phyloP scores from a whole-genome alignment of 768 basidiomycete species.

The Kwoniella botswanensis region DNA sequence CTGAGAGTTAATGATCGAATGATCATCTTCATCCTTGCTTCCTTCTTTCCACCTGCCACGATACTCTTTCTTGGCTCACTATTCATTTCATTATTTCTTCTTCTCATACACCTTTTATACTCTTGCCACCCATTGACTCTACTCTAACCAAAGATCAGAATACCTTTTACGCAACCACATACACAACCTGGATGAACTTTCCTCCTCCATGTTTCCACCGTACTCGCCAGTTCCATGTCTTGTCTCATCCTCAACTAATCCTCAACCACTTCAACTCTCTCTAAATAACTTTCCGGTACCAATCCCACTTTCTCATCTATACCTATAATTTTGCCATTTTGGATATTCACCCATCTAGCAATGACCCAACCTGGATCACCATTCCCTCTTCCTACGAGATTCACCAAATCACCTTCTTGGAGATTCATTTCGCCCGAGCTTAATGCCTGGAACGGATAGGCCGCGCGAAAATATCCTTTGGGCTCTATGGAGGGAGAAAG shows the following conservation, averaged over 20 bases:
- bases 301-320: constrained; percentile 27
- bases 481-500: constrained; percentile 29
- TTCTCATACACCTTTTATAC: too few species aligned
- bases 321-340: constrained; percentile 15
- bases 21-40: too few species aligned
- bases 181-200: neutral
- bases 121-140: too few species aligned
- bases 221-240: neutral
- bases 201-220: neutral
- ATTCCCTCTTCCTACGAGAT: constrained; percentile 46
- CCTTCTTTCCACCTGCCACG: too few species aligned
- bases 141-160: too few species aligned
- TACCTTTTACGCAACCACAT: too few species aligned
- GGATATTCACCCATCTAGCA: constrained; percentile 24
- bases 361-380: constrained; percentile 53
- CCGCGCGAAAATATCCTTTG: constrained; percentile 40
- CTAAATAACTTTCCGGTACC: constrained; percentile 40
- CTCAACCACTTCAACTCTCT: constrained; percentile 23
- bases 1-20: too few species aligned
- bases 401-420: constrained; percentile 47
- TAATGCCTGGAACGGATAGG: constrained; percentile 44
- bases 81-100: too few species aligned
- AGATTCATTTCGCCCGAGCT: constrained; percentile 46
- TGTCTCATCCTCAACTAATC: constrained; percentile 2
- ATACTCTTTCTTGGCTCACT: too few species aligned